A percentile compares a stretch with the other conserved stretches of the same genome.
Evolutionary conservation across 208 protist species (phyloP).

Genomic region (Herpetomonas tarakana): DNA sequence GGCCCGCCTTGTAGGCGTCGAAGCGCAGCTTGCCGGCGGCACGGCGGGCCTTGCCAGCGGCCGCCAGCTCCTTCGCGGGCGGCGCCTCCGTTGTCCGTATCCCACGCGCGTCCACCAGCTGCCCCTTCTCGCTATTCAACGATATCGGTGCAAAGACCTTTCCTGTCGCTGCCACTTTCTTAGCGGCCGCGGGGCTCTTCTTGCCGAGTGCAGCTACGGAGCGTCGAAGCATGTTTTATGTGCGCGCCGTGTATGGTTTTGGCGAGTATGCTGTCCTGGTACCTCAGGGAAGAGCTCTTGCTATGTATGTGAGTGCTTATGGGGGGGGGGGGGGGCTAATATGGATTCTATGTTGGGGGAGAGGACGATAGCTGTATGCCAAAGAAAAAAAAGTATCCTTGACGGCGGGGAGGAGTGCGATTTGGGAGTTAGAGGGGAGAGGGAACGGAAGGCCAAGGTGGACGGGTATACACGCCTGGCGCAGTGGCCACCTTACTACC

Average conservation of each 20-base stretch:
- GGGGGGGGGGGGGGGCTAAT: too few species aligned
- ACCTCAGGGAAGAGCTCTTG: too few species aligned
- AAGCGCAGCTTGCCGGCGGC: conserved; percentile 60
- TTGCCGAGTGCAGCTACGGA: background rate
- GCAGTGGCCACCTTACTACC: too few species aligned
- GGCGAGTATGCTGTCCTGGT: background rate
- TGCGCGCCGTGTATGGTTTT: background rate
- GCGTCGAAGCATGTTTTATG: background rate
- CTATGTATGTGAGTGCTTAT: background rate
- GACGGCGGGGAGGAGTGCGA: too few species aligned
- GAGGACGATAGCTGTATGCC: too few species aligned
- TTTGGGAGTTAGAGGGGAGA: too few species aligned
- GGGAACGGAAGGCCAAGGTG: too few species aligned
- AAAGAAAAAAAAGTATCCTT: too few species aligned
- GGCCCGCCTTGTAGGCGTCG: conserved; percentile 73
- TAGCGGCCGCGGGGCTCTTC: too few species aligned
- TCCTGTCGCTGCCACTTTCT: background rate
- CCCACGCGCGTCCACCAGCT: background rate
- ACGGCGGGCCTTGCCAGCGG: conserved; percentile 1
- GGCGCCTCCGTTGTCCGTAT: background rate
- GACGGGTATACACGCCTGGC: too few species aligned
- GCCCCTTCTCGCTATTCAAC: background rate
- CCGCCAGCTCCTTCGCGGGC: conserved; percentile 1
- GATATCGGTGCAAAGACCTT: background rate
- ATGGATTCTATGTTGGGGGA: too few species aligned